These are phyloP conservation scores for Ustilago sp. DNA, from an alignment of 1,284 basidiomycete species.

Conservation along the genomic window DNA sequence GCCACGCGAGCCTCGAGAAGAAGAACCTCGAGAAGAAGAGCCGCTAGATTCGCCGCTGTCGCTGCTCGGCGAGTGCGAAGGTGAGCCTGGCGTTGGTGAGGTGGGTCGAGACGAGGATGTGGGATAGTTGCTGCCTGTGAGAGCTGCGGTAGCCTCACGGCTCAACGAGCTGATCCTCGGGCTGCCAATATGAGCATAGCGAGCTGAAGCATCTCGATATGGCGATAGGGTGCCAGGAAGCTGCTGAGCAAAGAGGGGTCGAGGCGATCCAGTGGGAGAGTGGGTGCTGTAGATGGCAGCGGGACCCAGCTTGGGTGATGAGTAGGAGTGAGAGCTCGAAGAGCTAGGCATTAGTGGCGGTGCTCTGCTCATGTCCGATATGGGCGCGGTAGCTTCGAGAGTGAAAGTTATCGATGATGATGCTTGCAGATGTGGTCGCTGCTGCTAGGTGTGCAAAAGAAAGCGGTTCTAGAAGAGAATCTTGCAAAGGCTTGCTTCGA, in stretches of 20 bases:
- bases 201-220: constrained; percentile 62
- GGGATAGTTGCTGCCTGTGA: constrained; percentile 54
- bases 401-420: neutral
- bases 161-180: constrained; percentile 64
- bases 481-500: neutral
- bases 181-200: constrained; percentile 59
- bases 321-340: constrained; percentile 32
- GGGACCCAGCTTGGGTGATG: constrained; percentile 49
- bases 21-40: constrained; percentile 22
- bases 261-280: constrained; percentile 61
- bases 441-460: neutral
- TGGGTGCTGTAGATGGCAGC: constrained; percentile 42
- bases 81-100: constrained; percentile 47
- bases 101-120: constrained; percentile 61
- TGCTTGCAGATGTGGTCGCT: neutral
- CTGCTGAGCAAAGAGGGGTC: constrained; percentile 55
- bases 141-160: constrained; percentile 59
- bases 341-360: constrained; percentile 50
- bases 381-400: neutral
- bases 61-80: constrained; percentile 53
- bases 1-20: constrained; percentile 13
- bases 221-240: constrained; percentile 61
- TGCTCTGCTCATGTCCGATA: constrained; percentile 49
- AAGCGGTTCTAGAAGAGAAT: neutral
- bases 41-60: constrained; percentile 24